Conservation (phyloP, 345 rosid genomes). For the Eucalyptus caleyi region DNA sequence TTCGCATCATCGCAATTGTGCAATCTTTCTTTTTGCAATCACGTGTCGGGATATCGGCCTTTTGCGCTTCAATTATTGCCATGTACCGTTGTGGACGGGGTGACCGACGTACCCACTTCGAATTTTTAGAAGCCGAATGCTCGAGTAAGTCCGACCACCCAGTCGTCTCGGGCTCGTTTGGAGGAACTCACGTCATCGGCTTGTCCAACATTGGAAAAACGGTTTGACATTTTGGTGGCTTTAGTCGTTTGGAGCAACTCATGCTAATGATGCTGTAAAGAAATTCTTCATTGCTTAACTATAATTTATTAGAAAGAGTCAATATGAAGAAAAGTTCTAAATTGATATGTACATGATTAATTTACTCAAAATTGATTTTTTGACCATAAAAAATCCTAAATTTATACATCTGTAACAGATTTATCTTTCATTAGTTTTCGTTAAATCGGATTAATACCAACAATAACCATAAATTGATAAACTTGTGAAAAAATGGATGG, state of each 20-base stretch:
- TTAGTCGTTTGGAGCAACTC: background rate
- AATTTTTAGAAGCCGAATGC: background rate
- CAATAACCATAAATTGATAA: no score
- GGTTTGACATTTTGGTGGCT: background rate
- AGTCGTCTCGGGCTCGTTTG: background rate
- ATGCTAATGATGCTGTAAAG: background rate
- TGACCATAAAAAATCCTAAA: no score
- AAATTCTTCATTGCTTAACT: background rate
- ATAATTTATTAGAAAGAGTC: background rate
- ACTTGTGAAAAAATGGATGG: no score
- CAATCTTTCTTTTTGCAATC: background rate
- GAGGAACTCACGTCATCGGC: background rate
- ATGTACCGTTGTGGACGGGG: background rate
- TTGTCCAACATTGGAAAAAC: background rate
- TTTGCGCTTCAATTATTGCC: background rate
- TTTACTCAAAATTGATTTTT: no score
- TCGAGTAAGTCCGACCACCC: background rate
- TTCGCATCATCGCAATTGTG: background rate
- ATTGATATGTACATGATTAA: no score
- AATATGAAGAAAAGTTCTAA: no score
- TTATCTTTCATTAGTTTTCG: no score
- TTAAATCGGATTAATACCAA: no score
- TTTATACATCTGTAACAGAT: no score
- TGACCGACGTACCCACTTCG: background rate
- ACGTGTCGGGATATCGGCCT: background rate